These are phyloP conservation scores for Vigna nakashimae DNA, from an alignment of 306 rosid species.

Conservation along the genomic window DNA sequence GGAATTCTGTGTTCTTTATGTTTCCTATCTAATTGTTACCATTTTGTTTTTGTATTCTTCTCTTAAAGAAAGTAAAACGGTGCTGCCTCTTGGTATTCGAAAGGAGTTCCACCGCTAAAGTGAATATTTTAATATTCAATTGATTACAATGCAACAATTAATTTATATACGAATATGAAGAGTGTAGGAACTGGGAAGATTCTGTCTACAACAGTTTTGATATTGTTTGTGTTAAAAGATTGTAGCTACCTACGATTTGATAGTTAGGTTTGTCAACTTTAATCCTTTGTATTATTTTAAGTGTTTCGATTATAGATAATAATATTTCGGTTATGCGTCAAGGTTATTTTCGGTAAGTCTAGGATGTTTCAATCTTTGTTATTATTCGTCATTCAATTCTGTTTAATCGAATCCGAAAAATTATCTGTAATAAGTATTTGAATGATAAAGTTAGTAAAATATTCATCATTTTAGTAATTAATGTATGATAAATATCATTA, in stretches of 20 bases:
- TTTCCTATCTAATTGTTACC: background rate
- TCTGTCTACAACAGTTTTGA: background rate
- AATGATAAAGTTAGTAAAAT: no score
- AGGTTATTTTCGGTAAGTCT: no score
- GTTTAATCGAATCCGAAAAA: no score
- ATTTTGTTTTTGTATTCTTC: background rate
- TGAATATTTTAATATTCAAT: background rate
- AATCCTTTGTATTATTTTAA: no score
- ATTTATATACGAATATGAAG: background rate
- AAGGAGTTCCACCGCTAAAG: constrained; percentile 24
- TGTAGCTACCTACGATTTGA: background rate
- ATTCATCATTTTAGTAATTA: no score
- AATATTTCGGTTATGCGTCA: no score
- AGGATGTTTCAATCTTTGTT: no score
- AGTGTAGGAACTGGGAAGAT: background rate
- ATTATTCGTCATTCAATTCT: no score
- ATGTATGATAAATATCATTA: no score
- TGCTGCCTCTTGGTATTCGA: background rate
- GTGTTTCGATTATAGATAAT: no score
- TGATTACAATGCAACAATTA: background rate
- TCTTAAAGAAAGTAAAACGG: background rate
- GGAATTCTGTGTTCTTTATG: background rate
- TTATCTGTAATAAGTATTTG: no score
- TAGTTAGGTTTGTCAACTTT: background rate
- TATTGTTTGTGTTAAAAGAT: background rate